A percentile compares a stretch with the other conserved stretches of the same genome.
These are phyloP conservation scores for Cystobasidiaceae sp. DNA, from an alignment of 1,284 basidiomycete genomes.

Conservation along the genomic window DNA sequence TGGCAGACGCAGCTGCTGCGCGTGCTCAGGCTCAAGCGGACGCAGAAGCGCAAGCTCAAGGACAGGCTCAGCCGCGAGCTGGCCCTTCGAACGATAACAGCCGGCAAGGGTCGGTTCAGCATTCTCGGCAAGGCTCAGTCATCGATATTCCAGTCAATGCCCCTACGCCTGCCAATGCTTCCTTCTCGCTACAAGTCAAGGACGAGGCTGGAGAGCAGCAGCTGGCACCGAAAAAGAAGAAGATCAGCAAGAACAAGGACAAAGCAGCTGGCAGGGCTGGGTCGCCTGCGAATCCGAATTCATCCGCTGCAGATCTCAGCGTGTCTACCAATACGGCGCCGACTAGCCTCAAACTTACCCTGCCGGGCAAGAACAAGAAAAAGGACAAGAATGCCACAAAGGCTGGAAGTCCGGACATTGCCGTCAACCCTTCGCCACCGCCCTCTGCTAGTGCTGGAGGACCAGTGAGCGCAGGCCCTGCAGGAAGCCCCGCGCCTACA, in stretches of 20 bases:
- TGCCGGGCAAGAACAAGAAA: slow-evolving; percentile 24
- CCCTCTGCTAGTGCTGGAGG: slow-evolving; percentile 16
- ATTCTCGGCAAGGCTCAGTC: slow-evolving; percentile 10
- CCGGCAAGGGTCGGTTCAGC: neutral
- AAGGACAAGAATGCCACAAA: slow-evolving; percentile 21
- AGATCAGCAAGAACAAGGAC: slow-evolving; percentile 15
- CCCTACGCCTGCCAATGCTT: slow-evolving; percentile 1
- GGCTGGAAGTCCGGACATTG: slow-evolving; percentile 23
- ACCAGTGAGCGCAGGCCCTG: neutral
- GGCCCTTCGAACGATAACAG: slow-evolving; percentile 10
- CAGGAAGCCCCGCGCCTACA: neutral
- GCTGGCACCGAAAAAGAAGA: slow-evolving; percentile 17
- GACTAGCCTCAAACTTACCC: slow-evolving; percentile 18
- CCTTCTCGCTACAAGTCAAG: neutral
- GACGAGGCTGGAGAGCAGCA: neutral
- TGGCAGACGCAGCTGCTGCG: slow-evolving; percentile 5
- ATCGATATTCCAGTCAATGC: slow-evolving; percentile 20
- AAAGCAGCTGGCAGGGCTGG: slow-evolving; percentile 8
- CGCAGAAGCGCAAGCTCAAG: slow-evolving; percentile 4
- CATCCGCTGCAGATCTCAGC: neutral
- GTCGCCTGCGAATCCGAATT: slow-evolving; percentile 1
- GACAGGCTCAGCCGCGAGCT: too few relatives aligned
- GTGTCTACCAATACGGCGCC: neutral
- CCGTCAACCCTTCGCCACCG: slow-evolving; percentile 19
- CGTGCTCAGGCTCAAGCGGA: neutral